These are phyloP conservation scores for Neurospora intermedia DNA, from an alignment of 495 filamentous ascomycete species.

Conservation along the genomic window DNA sequence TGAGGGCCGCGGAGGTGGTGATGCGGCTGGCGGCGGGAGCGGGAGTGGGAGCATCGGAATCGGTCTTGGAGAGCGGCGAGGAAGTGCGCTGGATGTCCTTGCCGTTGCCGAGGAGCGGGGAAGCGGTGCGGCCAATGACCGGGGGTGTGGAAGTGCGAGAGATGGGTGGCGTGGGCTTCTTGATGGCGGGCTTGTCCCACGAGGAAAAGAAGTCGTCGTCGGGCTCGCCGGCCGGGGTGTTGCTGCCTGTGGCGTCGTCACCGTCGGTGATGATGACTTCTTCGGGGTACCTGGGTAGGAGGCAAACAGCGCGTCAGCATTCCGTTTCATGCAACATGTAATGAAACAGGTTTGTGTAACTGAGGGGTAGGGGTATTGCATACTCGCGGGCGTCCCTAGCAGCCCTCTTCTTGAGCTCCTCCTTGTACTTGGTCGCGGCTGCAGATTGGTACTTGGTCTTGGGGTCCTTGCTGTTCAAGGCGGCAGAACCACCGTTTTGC, in stretches of 20 bases:
- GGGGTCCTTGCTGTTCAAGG: slow-evolving; percentile 85
- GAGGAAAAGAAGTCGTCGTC: slow-evolving; percentile 97
- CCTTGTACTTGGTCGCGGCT: slow-evolving; percentile 90
- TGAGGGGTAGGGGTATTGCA: slow-evolving; percentile 9
- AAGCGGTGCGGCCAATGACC: slow-evolving; percentile 69
- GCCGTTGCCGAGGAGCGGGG: slow-evolving; percentile 72
- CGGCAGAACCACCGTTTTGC: slow-evolving; percentile 84
- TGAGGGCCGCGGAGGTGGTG: slow-evolving; percentile 60
- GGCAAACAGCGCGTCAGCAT: slow-evolving; percentile 13
- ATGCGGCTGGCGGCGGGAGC: slow-evolving; percentile 52
- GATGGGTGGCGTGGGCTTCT: slow-evolving; percentile 87
- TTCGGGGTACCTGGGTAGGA: slow-evolving; percentile 55
- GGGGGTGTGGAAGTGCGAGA: slow-evolving; percentile 87
- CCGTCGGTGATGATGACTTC: slow-evolving; percentile 80
- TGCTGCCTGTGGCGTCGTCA: slow-evolving; percentile 50
- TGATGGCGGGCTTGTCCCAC: slow-evolving; percentile 97
- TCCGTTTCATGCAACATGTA: background rate
- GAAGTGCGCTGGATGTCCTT: slow-evolving; percentile 63
- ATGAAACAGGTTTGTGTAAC: background rate
- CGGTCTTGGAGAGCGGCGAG: slow-evolving; percentile 64
- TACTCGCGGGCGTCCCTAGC: slow-evolving; percentile 73
- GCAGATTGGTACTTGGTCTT: slow-evolving; percentile 94
- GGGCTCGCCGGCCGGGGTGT: slow-evolving; percentile 63
- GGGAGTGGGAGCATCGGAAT: slow-evolving; percentile 26
- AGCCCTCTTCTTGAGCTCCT: slow-evolving; percentile 77